These are phyloP conservation scores for Phoenix dactylifera DNA, from an alignment of 176 grass and related monocot species.

Conservation along the genomic window DNA sequence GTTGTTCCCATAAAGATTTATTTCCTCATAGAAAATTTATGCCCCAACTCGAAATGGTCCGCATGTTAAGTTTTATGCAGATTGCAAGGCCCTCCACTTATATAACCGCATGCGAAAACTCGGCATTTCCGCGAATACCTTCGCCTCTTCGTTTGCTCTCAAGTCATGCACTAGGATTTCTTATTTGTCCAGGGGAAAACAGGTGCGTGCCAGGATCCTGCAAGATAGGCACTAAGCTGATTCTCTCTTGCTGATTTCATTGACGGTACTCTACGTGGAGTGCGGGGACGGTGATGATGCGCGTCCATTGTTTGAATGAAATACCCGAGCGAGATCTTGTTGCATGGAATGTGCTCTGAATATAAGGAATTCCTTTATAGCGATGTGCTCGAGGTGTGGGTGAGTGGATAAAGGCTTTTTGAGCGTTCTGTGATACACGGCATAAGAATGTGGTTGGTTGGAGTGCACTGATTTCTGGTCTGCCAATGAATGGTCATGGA, in stretches of 20 bases:
- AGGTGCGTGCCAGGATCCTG: conserved; percentile 41
- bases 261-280: conserved; percentile 5
- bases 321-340: conserved; percentile 31
- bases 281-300: conserved; percentile 12
- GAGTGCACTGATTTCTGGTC: conserved; percentile 52
- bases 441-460: conserved; percentile 51
- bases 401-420: conserved; percentile 38
- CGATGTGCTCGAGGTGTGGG: conserved; percentile 56
- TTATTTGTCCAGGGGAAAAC: conserved; percentile 13
- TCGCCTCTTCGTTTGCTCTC: conserved; percentile 54
- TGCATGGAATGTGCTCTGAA: conserved; percentile 53
- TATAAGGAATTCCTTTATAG: conserved; percentile 45
- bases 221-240: conserved; percentile 27
- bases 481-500: conserved; percentile 50
- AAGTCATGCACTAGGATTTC: conserved; percentile 8
- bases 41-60: no score
- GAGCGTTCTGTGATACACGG: conserved; percentile 32
- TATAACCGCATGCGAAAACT: conserved; percentile 38
- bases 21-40: no score
- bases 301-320: conserved; percentile 41
- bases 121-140: conserved; percentile 47
- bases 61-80: no score
- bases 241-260: conserved; percentile 26
- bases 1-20: no score
- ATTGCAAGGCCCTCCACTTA: no score